Percentiles rank a stretch among this genome's conserved stretches.
These are phyloP conservation scores for Strobilomyces echinocephalus DNA, from an alignment of 768 basidiomycete species.

Conservation along the genomic window DNA sequence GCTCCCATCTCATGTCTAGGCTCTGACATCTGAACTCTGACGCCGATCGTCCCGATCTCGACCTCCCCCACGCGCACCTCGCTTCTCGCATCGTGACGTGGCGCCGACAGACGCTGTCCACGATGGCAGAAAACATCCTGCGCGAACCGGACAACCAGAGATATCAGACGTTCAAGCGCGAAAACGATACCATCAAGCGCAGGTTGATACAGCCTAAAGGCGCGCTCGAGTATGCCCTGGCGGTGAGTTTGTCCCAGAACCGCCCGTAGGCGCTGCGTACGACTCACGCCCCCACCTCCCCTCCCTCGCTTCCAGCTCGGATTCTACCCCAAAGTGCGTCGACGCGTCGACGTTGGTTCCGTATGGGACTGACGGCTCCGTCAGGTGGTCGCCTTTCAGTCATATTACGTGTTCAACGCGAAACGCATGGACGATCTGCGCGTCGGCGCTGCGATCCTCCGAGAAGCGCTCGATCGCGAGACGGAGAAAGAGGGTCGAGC, in stretches of 20 bases:
- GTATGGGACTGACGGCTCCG: background rate
- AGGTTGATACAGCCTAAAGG: slow-evolving; percentile 66
- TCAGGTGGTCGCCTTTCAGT: slow-evolving; percentile 69
- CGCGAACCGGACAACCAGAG: slow-evolving; percentile 69
- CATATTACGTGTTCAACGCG: slow-evolving; percentile 61
- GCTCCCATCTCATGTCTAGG: background rate
- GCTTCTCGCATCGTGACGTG: background rate
- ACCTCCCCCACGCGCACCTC: background rate
- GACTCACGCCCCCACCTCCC: background rate
- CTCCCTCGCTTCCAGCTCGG: no score
- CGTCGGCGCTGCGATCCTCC: slow-evolving; percentile 61
- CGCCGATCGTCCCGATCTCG: no score
- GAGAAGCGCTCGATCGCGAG: slow-evolving; percentile 55
- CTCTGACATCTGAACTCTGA: background rate
- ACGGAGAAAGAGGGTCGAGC: slow-evolving; percentile 43
- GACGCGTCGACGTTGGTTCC: background rate
- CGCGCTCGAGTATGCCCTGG: slow-evolving; percentile 74
- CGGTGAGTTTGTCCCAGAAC: slow-evolving; percentile 29
- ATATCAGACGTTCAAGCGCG: slow-evolving; percentile 71
- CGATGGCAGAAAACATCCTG: slow-evolving; percentile 68
- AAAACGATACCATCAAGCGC: slow-evolving; percentile 63
- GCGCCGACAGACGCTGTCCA: slow-evolving; percentile 47
- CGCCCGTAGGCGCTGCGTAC: background rate
- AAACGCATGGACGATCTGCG: slow-evolving; percentile 50
- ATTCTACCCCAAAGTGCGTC: slow-evolving; percentile 60